These are phyloP conservation scores for Calonectria ilicicola DNA, from an alignment of 2,329 filamentous ascomycete species.

Conservation along the genomic window DNA sequence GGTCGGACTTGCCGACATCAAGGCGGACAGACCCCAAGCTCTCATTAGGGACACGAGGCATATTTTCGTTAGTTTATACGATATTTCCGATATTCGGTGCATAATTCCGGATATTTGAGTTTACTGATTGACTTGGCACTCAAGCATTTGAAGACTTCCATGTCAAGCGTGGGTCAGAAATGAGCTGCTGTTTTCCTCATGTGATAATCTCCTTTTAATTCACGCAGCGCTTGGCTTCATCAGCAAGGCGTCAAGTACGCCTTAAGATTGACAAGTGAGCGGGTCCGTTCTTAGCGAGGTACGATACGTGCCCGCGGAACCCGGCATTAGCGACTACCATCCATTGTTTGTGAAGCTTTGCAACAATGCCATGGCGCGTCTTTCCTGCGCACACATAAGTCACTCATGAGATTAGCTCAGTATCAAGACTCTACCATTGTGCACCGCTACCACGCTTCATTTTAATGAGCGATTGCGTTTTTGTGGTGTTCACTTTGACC, in stretches of 20 bases:
- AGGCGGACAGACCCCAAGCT: too few species aligned
- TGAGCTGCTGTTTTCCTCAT: too few species aligned
- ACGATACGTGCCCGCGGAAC: background rate
- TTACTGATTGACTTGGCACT: too few species aligned
- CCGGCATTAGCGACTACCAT: background rate
- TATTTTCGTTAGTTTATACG: too few species aligned
- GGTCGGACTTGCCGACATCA: too few species aligned
- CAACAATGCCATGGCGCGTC: background rate
- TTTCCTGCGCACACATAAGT: background rate
- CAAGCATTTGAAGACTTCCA: too few species aligned
- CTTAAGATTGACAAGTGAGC: background rate
- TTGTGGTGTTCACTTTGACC: background rate
- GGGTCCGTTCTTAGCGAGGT: background rate
- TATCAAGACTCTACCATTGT: background rate
- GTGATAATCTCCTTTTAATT: background rate
- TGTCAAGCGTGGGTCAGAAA: too few species aligned
- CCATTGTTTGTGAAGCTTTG: background rate
- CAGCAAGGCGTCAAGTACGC: background rate
- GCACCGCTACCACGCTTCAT: background rate
- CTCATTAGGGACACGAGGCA: too few species aligned
- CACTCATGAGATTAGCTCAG: background rate
- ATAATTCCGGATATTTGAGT: too few species aligned
- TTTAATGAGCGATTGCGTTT: background rate
- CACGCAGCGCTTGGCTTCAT: background rate
- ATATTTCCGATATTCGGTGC: too few species aligned